Conservation (phyloP, 1,284 basidiomycete species). For the Puccinia polysora region DNA sequence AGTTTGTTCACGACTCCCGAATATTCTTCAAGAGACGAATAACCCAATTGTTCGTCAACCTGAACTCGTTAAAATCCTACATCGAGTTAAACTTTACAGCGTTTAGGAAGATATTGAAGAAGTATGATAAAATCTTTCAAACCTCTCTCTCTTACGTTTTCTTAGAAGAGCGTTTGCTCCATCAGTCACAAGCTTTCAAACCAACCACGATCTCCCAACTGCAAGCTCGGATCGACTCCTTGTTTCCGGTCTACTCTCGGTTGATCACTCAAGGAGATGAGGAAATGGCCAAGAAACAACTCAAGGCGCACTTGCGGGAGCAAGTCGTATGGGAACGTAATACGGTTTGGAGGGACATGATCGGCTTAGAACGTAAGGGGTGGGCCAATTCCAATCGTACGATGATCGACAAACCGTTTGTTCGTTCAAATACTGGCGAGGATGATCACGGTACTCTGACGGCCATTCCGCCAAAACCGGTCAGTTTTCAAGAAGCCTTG, state of each 20-base stretch:
- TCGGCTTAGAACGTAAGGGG: constrained; percentile 68
- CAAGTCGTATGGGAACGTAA: constrained; percentile 86
- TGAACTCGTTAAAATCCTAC: constrained; percentile 83
- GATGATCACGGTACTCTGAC: constrained; percentile 55
- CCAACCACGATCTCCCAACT: constrained; percentile 62
- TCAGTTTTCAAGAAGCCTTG: constrained; percentile 3
- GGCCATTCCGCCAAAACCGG: constrained; percentile 52
- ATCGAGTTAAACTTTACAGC: constrained; percentile 90
- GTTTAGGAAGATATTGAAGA: constrained; percentile 94
- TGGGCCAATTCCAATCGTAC: constrained; percentile 51
- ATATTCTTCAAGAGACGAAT: constrained; percentile 88
- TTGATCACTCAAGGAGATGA: constrained; percentile 76
- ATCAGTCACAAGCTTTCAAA: constrained; percentile 47
- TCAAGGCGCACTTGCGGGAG: constrained; percentile 82
- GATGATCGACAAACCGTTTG: constrained; percentile 46
- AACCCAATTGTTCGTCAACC: constrained; percentile 72
- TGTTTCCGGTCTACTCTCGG: constrained; percentile 75
- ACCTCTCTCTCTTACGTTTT: constrained; percentile 69
- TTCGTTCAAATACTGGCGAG: constrained; percentile 43
- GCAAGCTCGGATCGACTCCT: constrained; percentile 61
- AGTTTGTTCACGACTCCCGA: constrained; percentile 81
- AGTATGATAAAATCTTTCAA: constrained; percentile 95
- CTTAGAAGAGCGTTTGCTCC: constrained; percentile 55
- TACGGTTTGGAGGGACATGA: constrained; percentile 97
- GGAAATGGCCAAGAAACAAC: constrained; percentile 69